phyloP scores from a whole-genome alignment of 2,329 filamentous ascomycete species.

The Sporothrix brasiliensis region DNA sequence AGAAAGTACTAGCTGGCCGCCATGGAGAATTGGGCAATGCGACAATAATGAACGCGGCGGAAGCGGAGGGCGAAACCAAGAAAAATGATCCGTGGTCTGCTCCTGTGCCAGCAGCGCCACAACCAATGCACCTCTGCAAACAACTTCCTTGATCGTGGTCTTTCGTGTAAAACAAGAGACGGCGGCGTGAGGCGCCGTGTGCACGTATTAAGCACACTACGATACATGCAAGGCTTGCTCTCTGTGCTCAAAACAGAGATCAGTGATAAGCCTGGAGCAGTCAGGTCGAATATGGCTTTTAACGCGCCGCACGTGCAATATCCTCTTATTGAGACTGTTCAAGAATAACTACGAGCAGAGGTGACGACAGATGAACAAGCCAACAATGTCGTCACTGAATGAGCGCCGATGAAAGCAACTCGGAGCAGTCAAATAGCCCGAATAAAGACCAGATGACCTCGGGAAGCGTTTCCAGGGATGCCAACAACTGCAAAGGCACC shows the following conservation, averaged over 20 bases:
- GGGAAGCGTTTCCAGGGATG: background rate
- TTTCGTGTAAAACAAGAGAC: background rate
- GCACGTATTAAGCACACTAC: background rate
- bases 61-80: too few species aligned
- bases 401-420: background rate
- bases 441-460: background rate
- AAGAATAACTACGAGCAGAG: background rate
- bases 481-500: background rate
- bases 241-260: background rate
- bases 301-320: too few species aligned
- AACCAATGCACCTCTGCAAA: background rate
- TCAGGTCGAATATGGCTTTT: too few species aligned
- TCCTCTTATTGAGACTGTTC: background rate
- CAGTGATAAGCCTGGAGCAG: background rate
- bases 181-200: background rate
- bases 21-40: background rate
- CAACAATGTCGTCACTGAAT: background rate
- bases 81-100: background rate
- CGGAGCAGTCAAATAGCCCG: conserved; percentile 4
- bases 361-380: too few species aligned
- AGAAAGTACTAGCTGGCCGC: conserved; percentile 43
- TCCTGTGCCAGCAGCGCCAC: background rate
- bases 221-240: background rate
- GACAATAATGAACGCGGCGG: background rate
- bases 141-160: background rate